A percentile compares a stretch with the other conserved stretches of the same genome.
phyloP scores from a whole-genome alignment of 1,284 basidiomycete genomes.

The Ustilago trichophora region DNA sequence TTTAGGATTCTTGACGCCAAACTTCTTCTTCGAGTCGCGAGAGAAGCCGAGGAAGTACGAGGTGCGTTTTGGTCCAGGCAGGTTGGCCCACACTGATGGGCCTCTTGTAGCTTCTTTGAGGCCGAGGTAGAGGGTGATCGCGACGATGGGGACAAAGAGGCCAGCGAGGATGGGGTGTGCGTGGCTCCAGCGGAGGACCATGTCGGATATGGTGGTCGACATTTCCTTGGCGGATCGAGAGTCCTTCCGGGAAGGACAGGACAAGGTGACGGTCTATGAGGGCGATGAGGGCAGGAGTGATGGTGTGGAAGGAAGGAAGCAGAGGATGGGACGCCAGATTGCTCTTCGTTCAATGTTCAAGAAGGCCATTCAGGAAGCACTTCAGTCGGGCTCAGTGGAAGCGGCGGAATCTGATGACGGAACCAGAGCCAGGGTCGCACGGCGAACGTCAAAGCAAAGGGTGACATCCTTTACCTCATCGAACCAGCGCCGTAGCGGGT shows the following conservation, averaged over 20 bases:
- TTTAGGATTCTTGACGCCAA: conserved; percentile 25
- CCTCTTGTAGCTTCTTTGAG: conserved; percentile 15
- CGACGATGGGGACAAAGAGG: conserved; percentile 4
- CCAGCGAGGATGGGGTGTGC: conserved; percentile 14
- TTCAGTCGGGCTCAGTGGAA: no score
- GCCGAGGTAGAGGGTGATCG: conserved; percentile 10
- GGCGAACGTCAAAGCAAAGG: no score
- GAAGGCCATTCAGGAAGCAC: no score
- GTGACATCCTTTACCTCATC: neutral
- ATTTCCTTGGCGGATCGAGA: conserved; percentile 5
- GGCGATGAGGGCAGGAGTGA: neutral
- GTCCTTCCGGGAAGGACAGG: neutral
- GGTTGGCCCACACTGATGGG: conserved; percentile 31
- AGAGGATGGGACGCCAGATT: no score
- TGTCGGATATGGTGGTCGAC: conserved; percentile 26
- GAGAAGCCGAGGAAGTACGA: conserved; percentile 30
- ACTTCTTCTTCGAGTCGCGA: conserved; percentile 26
- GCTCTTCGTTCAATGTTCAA: no score
- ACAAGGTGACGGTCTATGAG: neutral
- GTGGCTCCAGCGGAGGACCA: conserved; percentile 13
- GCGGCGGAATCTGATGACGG: neutral
- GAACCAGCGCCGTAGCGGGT: neutral
- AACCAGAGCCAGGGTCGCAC: no score
- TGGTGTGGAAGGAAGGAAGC: neutral
- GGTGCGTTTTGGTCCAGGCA: conserved; percentile 31